phyloP scores from a whole-genome alignment of 176 grass and related monocot genomes.

The Ensete ventricosum region DNA sequence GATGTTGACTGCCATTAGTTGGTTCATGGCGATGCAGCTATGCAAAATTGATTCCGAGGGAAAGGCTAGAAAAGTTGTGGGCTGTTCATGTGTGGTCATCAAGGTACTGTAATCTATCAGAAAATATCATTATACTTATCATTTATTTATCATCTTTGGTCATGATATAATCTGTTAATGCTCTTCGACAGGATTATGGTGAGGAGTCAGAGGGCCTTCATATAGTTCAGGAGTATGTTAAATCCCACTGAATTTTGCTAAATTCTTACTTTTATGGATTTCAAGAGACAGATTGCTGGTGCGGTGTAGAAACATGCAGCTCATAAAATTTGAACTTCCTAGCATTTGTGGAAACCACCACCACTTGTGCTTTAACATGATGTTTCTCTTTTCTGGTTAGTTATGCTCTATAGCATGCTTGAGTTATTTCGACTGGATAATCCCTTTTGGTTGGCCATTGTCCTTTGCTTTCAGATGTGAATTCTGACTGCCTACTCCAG shows the following conservation, averaged over 20 bases:
- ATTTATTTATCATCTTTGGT: not conserved
- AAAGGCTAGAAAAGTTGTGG: slow-evolving; percentile 80
- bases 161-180: not conserved
- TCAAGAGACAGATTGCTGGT: no score
- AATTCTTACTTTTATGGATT: no score
- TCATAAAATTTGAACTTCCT: not conserved
- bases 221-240: slow-evolving; percentile 84
- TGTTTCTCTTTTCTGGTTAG: not conserved
- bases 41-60: slow-evolving; percentile 86
- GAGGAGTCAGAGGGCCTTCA: slow-evolving; percentile 82
- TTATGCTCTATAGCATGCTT: no score
- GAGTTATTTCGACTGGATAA: no score
- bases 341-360: not conserved
- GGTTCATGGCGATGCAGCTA: slow-evolving; percentile 29
- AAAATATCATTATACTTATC: not conserved
- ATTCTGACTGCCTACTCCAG: no score
- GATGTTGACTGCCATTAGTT: not conserved
- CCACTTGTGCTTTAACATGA: not conserved
- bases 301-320: not conserved
- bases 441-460: no score
- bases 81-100: slow-evolving; percentile 70
- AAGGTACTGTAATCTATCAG: slow-evolving; percentile 36
- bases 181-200: slow-evolving; percentile 53
- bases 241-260: slow-evolving; percentile 36
- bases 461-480: no score